Base-by-base conservation (phyloP, 257 asterid species). In the Solanum appendiculatum region DNA sequence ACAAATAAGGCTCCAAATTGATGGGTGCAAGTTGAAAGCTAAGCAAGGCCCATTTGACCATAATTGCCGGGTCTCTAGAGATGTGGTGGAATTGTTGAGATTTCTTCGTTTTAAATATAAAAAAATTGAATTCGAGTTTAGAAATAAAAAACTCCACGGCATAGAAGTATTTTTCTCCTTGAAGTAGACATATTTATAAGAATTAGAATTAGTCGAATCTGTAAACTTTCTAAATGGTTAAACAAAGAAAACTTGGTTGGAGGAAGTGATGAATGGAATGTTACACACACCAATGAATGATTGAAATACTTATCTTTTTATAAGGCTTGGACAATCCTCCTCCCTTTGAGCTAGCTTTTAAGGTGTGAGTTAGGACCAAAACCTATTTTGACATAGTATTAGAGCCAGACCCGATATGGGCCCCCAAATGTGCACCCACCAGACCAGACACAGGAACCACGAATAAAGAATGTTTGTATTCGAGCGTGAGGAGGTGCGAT, bases 81-180 rank as follows among this genome's bases (percentile, higher is more conserved):
- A 51, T 51, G 9, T 18, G 60, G n/a, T 51, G 60, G 9, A 18
- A 18, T 3, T 6, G 16, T 16, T 51, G n/a, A 51, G 60, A 51
- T 51, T 18, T 51, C 0, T 51, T 51, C 4, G 16, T 51, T 51
- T 51, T 51, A 5, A 51, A 18, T 51, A 14, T 1, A 15, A 48
- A 15, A 48, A 48, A 48, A 48, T 51, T 51, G 2, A 51, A 51
- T 51, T 51, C 0, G 21, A 51, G 98, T 95, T 89, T 63, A 34
- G 0, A 63, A 63, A 63, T n/a, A 8, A 15, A 63, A 13, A 63
- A n/a, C 10, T 25, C 0, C 70, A 9, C 25, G 70, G 31, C 27
- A 63, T 63, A 25, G 6, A 12, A 14, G 70, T 11, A 3, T 63
- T 63, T 25, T 63, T n/a, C 70, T n/a, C 34, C 33, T n/a, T 13